Conservation (phyloP, 176 grass and related monocot species). For the Calamus simplicifolius region DNA sequence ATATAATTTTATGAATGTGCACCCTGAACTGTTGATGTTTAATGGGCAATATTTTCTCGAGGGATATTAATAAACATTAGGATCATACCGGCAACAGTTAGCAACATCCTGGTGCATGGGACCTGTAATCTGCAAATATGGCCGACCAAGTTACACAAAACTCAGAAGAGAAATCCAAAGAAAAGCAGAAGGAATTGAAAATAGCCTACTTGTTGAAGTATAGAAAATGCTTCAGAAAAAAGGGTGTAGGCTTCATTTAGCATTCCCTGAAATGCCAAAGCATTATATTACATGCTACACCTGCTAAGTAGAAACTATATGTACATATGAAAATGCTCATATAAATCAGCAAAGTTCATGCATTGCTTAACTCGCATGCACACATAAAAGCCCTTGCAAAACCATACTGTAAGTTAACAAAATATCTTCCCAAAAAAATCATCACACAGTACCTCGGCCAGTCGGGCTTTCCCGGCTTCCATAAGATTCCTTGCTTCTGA, state of each 20-base stretch:
- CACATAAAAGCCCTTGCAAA: no score
- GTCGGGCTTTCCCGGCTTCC: slow-evolving; percentile 83
- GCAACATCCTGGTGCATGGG: slow-evolving; percentile 97
- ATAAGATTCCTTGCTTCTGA: slow-evolving; percentile 80
- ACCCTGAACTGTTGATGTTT: no score
- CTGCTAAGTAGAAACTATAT: no score
- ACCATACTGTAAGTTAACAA: no score
- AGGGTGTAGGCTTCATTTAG: slow-evolving; percentile 84
- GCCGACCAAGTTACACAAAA: slow-evolving; percentile 4
- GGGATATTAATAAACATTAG: slow-evolving; percentile 12
- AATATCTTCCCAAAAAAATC: no score
- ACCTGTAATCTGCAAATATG: slow-evolving; percentile 66
- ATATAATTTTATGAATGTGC: no score
- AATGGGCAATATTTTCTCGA: no score
- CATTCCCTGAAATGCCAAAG: slow-evolving; percentile 54
- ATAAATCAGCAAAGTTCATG: no score
- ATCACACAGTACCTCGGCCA: slow-evolving; percentile 58
- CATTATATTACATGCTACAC: neutral
- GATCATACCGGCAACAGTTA: slow-evolving; percentile 78
- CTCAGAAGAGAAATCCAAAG: slow-evolving; percentile 10
- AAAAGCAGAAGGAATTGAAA: slow-evolving; percentile 3
- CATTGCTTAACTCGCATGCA: no score
- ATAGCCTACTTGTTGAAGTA: slow-evolving; percentile 82
- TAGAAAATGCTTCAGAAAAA: slow-evolving; percentile 93
- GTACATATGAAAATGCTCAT: no score